Evolutionary conservation across 2,329 filamentous ascomycete genomes (phyloP).

Genomic region (Polychaeton citri): DNA sequence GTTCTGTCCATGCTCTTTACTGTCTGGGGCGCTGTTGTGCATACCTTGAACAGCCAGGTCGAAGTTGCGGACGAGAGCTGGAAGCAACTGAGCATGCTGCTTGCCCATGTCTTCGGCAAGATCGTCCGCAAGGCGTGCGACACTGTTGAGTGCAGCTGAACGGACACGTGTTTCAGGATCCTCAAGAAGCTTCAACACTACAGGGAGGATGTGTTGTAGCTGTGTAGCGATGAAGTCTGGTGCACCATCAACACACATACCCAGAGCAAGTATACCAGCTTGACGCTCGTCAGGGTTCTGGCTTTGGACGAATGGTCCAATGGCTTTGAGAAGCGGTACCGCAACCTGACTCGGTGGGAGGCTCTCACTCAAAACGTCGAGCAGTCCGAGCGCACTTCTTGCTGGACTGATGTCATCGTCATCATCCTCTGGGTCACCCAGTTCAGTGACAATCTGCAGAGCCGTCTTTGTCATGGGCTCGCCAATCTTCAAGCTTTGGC

Average conservation of each 20-base stretch:
- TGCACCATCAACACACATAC: constrained; percentile 89
- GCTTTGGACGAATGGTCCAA: constrained; percentile 67
- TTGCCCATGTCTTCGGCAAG: constrained; percentile 79
- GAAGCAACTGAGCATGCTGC: constrained; percentile 74
- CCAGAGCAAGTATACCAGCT: constrained; percentile 81
- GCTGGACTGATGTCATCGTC: constrained; percentile 80
- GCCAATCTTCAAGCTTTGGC: constrained; percentile 79
- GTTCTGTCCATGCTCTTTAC: constrained; percentile 53
- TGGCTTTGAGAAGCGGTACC: constrained; percentile 76
- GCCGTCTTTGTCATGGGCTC: constrained; percentile 77
- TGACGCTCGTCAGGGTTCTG: constrained; percentile 67
- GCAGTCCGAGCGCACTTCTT: constrained; percentile 68
- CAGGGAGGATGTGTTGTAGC: constrained; percentile 70
- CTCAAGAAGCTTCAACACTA: constrained; percentile 68
- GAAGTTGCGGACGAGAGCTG: constrained; percentile 75
- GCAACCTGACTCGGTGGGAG: constrained; percentile 89
- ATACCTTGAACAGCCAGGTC: constrained; percentile 61
- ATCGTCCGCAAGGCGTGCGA: constrained; percentile 85
- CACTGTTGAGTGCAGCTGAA: constrained; percentile 72
- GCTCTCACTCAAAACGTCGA: constrained; percentile 79
- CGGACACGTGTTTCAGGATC: constrained; percentile 77
- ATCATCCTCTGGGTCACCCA: constrained; percentile 57
- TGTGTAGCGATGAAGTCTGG: constrained; percentile 96
- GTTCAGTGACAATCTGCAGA: constrained; percentile 79
- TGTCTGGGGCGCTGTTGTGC: constrained; percentile 32